Evolutionary conservation across 352 stramenopile genomes (phyloP), one percentile per base, ranked within the genome.

Genomic region (Pythium monospermum): DNA sequence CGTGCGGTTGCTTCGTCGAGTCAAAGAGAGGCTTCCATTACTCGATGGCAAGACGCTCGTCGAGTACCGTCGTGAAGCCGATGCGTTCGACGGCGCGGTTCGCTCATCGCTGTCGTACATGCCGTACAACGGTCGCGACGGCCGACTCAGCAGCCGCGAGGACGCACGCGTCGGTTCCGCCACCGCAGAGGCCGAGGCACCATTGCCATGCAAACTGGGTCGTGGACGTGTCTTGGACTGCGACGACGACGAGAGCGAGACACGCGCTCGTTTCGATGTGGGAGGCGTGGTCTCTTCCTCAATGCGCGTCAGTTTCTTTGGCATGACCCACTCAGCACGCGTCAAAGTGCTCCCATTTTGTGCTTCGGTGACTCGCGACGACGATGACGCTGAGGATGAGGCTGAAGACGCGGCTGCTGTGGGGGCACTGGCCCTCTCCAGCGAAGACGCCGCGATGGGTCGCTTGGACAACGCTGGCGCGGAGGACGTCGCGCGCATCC

Each of bases 81-180:
- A 48, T 16, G 48, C 25, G 12, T 22, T 46, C 25, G 47, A 33
- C 6, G 49, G 21, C n/a, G n/a, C n/a, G 6, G 25, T 25, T 30
- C n/a, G 19, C 2, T 28, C 7, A 10, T 49, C 53, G 10, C 26
- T 22, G 30, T 61, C 51, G 33, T 59, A 59, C n/a, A 59, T 59
- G 8, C 51, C 51, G 21, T 42, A 53, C 4, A 36, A 36, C 8
- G 49, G 25, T 4, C 38, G 36, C 7, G 44, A 1, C 10, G 47
- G 37, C 8, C 45, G 44, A 33, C n/a, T 38, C 10, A 15, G 22
- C 12, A 61, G 26, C 10, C 53, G 31, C 32, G 15, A 15, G 2
- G 53, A 61, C 6, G 28, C 13, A 18, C 53, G 35, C 1, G 40
- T 49, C 12, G 43, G 10, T 6, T 12, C 30, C 10, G 26, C 44